phyloP scores from a whole-genome alignment of 352 stramenopile species.

The Thraustotheca clavata region DNA sequence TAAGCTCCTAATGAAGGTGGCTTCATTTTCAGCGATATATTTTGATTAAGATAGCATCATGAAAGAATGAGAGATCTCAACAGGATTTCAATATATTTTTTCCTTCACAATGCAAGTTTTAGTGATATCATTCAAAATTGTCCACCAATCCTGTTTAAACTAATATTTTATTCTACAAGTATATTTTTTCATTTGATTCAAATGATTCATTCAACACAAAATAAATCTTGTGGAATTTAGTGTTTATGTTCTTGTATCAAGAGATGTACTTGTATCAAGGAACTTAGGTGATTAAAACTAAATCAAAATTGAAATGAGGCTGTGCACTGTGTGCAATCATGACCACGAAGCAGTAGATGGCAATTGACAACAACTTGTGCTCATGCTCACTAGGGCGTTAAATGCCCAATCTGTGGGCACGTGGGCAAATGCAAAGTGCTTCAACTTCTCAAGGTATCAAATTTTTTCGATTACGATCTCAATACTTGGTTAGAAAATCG shows the following conservation, averaged over 20 bases:
- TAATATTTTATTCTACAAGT: neutral
- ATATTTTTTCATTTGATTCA: neutral
- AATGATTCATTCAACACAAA: neutral
- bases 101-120: too few species aligned
- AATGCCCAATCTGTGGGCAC: slow-evolving; percentile 57
- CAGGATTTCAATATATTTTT: too few species aligned
- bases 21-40: too few species aligned
- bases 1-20: too few species aligned
- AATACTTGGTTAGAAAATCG: neutral
- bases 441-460: slow-evolving; percentile 40
- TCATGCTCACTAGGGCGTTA: slow-evolving; percentile 31
- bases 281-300: neutral
- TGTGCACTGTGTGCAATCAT: slow-evolving; percentile 45
- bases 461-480: neutral
- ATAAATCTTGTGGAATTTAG: neutral
- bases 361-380: neutral
- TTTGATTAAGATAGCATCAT: too few species aligned
- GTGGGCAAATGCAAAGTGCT: slow-evolving; percentile 57
- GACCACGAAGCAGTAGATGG: slow-evolving; percentile 32
- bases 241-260: neutral
- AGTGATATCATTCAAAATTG: neutral
- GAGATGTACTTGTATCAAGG: slow-evolving; percentile 11
- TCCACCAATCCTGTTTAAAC: neutral
- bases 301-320: neutral
- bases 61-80: too few species aligned